Evolutionary conservation across 305 asterid species (phyloP).

Genomic region (Rubia balearica): DNA sequence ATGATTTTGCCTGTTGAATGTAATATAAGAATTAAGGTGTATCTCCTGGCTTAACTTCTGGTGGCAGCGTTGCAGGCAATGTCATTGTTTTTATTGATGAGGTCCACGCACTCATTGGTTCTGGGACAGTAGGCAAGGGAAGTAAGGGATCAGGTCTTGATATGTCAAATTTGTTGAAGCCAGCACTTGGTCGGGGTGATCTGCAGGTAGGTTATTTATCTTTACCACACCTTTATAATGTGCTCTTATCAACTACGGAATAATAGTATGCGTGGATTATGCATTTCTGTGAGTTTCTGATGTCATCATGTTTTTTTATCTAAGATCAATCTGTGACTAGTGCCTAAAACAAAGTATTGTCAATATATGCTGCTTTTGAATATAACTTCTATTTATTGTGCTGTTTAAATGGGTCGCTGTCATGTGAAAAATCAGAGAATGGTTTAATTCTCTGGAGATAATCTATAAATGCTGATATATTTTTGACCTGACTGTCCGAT

Average conservation of each 20-base stretch:
- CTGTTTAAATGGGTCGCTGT: background rate
- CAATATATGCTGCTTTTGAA: background rate
- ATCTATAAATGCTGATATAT: background rate
- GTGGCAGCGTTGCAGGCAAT: conserved; percentile 58
- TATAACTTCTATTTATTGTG: background rate
- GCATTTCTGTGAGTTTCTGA: background rate
- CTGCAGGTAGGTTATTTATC: conserved; percentile 50
- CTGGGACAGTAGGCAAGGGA: conserved; percentile 87
- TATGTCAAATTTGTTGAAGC: conserved; percentile 86
- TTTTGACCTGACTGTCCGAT: background rate
- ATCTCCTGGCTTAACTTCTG: conserved; percentile 31
- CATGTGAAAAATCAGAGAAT: background rate
- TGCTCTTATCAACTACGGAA: background rate
- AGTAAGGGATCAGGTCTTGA: conserved; percentile 92
- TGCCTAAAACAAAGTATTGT: background rate
- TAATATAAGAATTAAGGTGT: conserved; percentile 8
- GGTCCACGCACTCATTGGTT: conserved; percentile 92
- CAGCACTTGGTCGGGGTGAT: conserved; percentile 93
- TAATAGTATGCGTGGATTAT: background rate
- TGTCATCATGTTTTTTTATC: background rate
- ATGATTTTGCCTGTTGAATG: conserved; percentile 17
- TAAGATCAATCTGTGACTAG: background rate
- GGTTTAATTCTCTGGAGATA: background rate
- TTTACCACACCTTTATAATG: conserved; percentile 17
- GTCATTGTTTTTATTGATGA: conserved; percentile 90